These are phyloP conservation scores for Alternaria arborescens DNA, from an alignment of 2,329 filamentous ascomycete species.

Conservation along the genomic window DNA sequence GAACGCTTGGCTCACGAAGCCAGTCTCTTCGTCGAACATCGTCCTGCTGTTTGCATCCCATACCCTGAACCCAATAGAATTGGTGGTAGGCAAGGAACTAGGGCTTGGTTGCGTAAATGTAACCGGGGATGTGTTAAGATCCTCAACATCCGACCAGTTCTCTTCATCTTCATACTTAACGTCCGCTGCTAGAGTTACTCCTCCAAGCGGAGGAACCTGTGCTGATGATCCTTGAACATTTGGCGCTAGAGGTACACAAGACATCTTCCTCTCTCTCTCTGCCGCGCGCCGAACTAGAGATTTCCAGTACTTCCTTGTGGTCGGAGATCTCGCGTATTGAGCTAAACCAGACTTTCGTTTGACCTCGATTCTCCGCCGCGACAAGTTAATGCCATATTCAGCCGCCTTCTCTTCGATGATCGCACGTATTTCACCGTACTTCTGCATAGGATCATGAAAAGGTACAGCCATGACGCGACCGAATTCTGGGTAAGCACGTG, in stretches of 20 bases:
- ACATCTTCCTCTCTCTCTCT: neutral
- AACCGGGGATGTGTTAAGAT: neutral
- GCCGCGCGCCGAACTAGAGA: neutral
- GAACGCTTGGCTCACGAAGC: constrained; percentile 12
- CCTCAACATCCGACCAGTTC: neutral
- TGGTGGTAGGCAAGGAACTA: too few species aligned
- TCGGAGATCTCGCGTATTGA: constrained; percentile 1
- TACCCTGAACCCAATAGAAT: constrained; percentile 5
- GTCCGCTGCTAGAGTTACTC: neutral
- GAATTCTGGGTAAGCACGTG: constrained; percentile 9
- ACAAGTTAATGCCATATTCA: neutral
- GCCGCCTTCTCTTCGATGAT: constrained; percentile 14
- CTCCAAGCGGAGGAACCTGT: neutral
- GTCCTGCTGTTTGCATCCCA: too few species aligned
- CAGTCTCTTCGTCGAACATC: neutral
- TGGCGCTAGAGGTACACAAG: neutral
- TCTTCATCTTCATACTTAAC: neutral
- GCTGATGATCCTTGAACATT: neutral
- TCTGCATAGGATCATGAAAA: constrained; percentile 17
- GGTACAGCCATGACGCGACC: constrained; percentile 3
- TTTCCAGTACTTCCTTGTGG: constrained; percentile 7
- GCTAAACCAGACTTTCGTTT: constrained; percentile 6
- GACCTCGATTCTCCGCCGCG: neutral
- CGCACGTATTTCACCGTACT: constrained; percentile 4
- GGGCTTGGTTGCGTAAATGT: too few species aligned